Conservation (phyloP, 768 basidiomycete genomes). For the Mrakia hoshinonis region DNA sequence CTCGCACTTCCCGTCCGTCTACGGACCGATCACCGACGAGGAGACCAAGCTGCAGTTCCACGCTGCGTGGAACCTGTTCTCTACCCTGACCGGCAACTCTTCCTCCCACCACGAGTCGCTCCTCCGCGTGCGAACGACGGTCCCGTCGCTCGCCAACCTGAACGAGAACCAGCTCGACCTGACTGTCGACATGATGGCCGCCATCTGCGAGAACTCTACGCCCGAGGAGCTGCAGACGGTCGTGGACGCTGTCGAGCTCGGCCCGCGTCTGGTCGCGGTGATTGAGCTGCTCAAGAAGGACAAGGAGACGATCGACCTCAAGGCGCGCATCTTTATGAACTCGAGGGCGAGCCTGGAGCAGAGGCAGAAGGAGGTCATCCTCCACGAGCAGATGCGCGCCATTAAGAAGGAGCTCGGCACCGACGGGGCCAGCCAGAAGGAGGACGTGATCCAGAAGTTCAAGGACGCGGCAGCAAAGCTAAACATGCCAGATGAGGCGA, state of each 20-base stretch:
- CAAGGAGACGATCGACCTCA: slow-evolving; percentile 89
- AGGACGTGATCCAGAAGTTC: slow-evolving; percentile 86
- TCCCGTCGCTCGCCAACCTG: background rate
- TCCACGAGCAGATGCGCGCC: slow-evolving; percentile 93
- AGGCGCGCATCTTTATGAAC: slow-evolving; percentile 82
- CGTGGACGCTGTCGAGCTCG: slow-evolving; percentile 72
- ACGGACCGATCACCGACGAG: slow-evolving; percentile 37
- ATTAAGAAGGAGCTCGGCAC: slow-evolving; percentile 91
- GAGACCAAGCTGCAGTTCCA: slow-evolving; percentile 2
- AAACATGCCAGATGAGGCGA: slow-evolving; percentile 80
- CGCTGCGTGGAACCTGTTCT: background rate
- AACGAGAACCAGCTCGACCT: slow-evolving; percentile 56
- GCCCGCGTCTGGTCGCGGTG: slow-evolving; percentile 81
- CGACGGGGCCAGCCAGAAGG: slow-evolving; percentile 77
- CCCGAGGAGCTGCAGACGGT: slow-evolving; percentile 79
- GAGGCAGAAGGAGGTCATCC: slow-evolving; percentile 84
- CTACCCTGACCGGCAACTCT: slow-evolving; percentile 14
- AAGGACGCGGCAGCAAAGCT: slow-evolving; percentile 68
- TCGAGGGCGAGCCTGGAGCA: slow-evolving; percentile 93
- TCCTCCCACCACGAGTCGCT: slow-evolving; percentile 15
- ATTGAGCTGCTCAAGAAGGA: slow-evolving; percentile 93
- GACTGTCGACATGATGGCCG: slow-evolving; percentile 84
- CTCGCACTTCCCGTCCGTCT: slow-evolving; percentile 80
- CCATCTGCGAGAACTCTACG: slow-evolving; percentile 79
- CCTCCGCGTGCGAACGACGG: slow-evolving; percentile 52